phyloP scores from a whole-genome alignment of 441 rosid species.

The Bocquillonia castaneifolia region DNA sequence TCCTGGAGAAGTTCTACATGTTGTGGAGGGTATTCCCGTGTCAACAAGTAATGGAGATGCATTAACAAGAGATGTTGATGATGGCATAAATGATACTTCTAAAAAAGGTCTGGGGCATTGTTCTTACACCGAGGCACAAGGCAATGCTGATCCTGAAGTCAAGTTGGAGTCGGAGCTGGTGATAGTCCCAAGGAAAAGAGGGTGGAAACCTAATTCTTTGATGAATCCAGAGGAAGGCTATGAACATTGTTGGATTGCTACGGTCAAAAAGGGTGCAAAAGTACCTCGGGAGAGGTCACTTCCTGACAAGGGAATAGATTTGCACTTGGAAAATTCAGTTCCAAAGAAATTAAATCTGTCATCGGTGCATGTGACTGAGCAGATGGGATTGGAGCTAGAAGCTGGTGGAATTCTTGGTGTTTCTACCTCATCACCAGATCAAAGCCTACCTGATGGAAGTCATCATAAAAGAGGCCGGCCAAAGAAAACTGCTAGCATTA shows the following conservation, averaged over 20 bases:
- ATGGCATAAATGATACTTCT: slow-evolving; percentile 19
- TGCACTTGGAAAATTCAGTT: slow-evolving; percentile 28
- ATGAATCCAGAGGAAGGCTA: slow-evolving; percentile 69
- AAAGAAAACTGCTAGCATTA: slow-evolving; percentile 26
- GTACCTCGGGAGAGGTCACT: slow-evolving; percentile 27
- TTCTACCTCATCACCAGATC: slow-evolving; percentile 30
- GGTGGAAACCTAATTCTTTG: slow-evolving; percentile 59
- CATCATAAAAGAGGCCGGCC: slow-evolving; percentile 32
- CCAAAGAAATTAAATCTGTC: slow-evolving; percentile 30
- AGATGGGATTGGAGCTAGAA: slow-evolving; percentile 19
- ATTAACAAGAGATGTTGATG: slow-evolving; percentile 16
- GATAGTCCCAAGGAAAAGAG: slow-evolving; percentile 47
- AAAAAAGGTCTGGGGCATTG: slow-evolving; percentile 24
- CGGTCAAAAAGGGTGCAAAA: slow-evolving; percentile 33
- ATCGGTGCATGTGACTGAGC: slow-evolving; percentile 7
- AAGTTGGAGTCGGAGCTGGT: slow-evolving; percentile 31
- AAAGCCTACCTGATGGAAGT: slow-evolving; percentile 24
- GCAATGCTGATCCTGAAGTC: slow-evolving; percentile 23
- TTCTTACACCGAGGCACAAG: slow-evolving; percentile 18
- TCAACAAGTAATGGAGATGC: slow-evolving; percentile 30
- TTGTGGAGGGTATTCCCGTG: slow-evolving; percentile 27
- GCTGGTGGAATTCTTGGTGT: slow-evolving; percentile 24
- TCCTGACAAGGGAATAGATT: slow-evolving; percentile 26
- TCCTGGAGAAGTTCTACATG: slow-evolving; percentile 29
- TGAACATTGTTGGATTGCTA: slow-evolving; percentile 44